A percentile compares a stretch with the other conserved stretches of the same genome.
These are phyloP conservation scores for Capniomyces stellatus DNA, from an alignment of 371 early-diverging fungal species.

Conservation along the genomic window DNA sequence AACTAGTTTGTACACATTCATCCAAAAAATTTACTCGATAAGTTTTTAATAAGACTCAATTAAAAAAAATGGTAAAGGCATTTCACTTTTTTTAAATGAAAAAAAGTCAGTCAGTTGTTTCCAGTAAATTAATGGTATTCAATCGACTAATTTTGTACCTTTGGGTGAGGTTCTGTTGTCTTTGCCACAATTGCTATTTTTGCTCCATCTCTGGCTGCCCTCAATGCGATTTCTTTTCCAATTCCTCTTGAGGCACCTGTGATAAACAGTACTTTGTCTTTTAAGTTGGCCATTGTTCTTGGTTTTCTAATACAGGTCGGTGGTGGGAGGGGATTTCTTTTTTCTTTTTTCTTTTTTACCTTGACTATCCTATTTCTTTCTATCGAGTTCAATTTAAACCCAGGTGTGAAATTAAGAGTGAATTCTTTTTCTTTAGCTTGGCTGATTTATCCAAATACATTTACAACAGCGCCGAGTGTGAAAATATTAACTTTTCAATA, in stretches of 20 bases:
- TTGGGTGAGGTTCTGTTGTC: constrained; percentile 52
- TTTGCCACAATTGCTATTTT: constrained; percentile 62
- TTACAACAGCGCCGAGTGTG: too few relatives aligned
- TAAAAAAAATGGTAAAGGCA: neutral
- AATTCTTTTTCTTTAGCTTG: too few relatives aligned
- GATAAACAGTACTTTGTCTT: constrained; percentile 49
- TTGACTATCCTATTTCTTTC: too few relatives aligned
- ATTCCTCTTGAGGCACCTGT: constrained; percentile 55
- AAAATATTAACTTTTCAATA: too few relatives aligned
- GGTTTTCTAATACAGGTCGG: too few relatives aligned
- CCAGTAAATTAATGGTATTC: neutral
- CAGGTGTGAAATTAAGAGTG: too few relatives aligned
- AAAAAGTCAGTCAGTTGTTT: neutral
- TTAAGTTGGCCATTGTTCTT: too few relatives aligned
- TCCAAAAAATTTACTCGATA: neutral
- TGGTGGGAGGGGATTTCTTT: too few relatives aligned
- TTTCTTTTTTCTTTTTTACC: too few relatives aligned
- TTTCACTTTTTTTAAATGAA: neutral
- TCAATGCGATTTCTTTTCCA: constrained; percentile 52
- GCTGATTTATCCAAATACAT: too few relatives aligned
- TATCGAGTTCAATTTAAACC: too few relatives aligned
- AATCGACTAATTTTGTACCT: too few relatives aligned
- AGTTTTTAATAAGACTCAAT: neutral
- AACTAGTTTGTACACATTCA: constrained; percentile 17
- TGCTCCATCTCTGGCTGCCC: constrained; percentile 48